These are phyloP conservation scores for Epichloe typhina DNA, from an alignment of 2,329 filamentous ascomycete species.

Conservation along the genomic window DNA sequence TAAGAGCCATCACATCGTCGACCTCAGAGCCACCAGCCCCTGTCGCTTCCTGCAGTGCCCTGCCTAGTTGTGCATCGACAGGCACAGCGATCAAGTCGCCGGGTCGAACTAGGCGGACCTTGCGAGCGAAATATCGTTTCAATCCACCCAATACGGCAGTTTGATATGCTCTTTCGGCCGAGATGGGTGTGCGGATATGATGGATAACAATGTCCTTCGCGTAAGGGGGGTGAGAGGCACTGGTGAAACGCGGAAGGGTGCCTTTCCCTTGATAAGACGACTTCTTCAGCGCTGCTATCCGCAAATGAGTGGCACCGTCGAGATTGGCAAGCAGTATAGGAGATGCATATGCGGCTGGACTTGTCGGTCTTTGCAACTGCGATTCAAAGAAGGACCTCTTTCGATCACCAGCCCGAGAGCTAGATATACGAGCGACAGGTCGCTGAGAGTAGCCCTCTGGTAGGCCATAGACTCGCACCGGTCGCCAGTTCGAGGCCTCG, in stretches of 20 bases:
- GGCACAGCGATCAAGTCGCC: constrained; percentile 84
- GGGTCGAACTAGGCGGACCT: constrained; percentile 67
- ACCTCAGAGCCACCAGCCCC: constrained; percentile 49
- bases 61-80: constrained; percentile 74
- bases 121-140: constrained; percentile 78
- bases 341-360: constrained; percentile 59
- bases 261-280: constrained; percentile 34
- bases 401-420: constrained; percentile 37
- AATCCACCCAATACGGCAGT: constrained; percentile 75
- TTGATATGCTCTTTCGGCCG: constrained; percentile 74
- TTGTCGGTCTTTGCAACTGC: constrained; percentile 47
- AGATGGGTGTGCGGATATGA: constrained; percentile 79
- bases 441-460: constrained; percentile 59
- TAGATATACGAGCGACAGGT: constrained; percentile 46
- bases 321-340: constrained; percentile 81
- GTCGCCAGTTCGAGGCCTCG: constrained; percentile 58
- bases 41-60: constrained; percentile 62
- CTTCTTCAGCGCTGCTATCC: constrained; percentile 57
- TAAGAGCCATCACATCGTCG: constrained; percentile 53
- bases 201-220: constrained; percentile 71
- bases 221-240: constrained; percentile 45
- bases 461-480: constrained; percentile 78
- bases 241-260: constrained; percentile 42
- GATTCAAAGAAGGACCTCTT: constrained; percentile 53
- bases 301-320: constrained; percentile 63